Conservation (phyloP, 1,284 basidiomycete genomes). For the Boletus holoroseus region DNA sequence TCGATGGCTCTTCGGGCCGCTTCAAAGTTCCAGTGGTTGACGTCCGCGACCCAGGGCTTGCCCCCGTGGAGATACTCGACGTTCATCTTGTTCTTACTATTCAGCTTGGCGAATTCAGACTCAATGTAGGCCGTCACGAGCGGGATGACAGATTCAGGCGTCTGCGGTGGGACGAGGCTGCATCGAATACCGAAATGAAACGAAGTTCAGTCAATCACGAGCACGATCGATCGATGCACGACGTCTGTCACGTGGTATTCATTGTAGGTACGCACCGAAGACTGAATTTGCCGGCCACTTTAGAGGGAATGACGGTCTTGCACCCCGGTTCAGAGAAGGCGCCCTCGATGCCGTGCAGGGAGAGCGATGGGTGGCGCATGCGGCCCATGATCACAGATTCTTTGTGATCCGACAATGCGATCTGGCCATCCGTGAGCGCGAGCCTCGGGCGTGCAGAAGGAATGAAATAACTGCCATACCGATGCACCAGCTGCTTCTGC, state of each 20-base stretch:
- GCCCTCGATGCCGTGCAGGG: constrained; percentile 95
- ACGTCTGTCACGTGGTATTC: not conserved
- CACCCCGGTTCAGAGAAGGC: constrained; percentile 86
- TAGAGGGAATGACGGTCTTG: constrained; percentile 94
- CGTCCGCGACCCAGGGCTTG: constrained; percentile 84
- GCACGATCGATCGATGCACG: constrained; percentile 2
- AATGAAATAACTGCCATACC: not conserved
- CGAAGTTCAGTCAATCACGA: not conserved
- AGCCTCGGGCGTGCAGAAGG: not conserved
- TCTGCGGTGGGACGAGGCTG: constrained; percentile 85
- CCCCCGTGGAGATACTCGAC: constrained; percentile 76
- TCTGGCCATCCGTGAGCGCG: constrained; percentile 15
- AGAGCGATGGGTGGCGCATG: constrained; percentile 85
- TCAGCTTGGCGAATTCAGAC: constrained; percentile 78
- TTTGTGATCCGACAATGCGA: constrained; percentile 76
- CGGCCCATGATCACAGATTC: constrained; percentile 84
- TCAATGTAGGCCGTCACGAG: constrained; percentile 71
- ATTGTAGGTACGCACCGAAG: constrained; percentile 59
- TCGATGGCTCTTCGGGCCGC: constrained; percentile 84
- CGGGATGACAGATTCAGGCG: constrained; percentile 67
- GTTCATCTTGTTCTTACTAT: constrained; percentile 72
- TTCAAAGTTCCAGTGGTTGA: constrained; percentile 92
- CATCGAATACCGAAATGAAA: not conserved
- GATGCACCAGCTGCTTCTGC: constrained; percentile 74
- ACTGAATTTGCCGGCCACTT: constrained; percentile 90